Base-by-base conservation (phyloP, 129 eudicot species). In the Centella asiatica region DNA sequence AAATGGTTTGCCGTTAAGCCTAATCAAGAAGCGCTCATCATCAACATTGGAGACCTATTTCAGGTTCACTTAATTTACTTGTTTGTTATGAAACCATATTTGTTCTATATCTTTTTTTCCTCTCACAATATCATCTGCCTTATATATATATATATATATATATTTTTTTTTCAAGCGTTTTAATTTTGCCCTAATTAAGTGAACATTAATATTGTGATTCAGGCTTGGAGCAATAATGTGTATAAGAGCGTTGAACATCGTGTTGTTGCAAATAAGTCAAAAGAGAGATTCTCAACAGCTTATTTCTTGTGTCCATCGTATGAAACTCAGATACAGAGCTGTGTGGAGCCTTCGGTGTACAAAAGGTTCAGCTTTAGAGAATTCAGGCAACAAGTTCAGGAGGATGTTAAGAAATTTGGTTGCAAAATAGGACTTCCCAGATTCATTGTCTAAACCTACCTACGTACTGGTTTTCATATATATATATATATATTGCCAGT, bases 151-250 rank as follows among this genome's bases (percentile, higher is more conserved):
- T 0, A 8, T 25, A 7, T 3, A 22, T 34, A 9, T 34, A 8
- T 20, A 51, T 11, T 29, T 13, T 52, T n/a, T 52, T 52, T 4
- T 13, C 5, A 11, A 15, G 27, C 39, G 39, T 34, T 34, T 34
- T 34, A 3, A 3, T 3, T 34, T 34, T 3, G n/a, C n/a, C n/a
- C n/a, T n/a, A n/a, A n/a, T n/a, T n/a, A n/a, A n/a, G 34, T 39
- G 1, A 9, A 7, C 48, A 36, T 45, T 5, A 0, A n/a, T 4
- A 19, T 71, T 64, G 65, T n/a, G n/a, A n/a, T n/a, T n/a, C 78
- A 90, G 97, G 97, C 94, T 13, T 90, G 97, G 97, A 90, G 97
- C 75, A 86, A 90, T 42, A 74, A 69, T 20, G 80, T 79, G 19
- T 90, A 86, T 66, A 90, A 79, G 76, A 90, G 97, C 48, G 83